Base-by-base conservation (phyloP, 129 eudicot genomes). In the Calendula officinalis region DNA sequence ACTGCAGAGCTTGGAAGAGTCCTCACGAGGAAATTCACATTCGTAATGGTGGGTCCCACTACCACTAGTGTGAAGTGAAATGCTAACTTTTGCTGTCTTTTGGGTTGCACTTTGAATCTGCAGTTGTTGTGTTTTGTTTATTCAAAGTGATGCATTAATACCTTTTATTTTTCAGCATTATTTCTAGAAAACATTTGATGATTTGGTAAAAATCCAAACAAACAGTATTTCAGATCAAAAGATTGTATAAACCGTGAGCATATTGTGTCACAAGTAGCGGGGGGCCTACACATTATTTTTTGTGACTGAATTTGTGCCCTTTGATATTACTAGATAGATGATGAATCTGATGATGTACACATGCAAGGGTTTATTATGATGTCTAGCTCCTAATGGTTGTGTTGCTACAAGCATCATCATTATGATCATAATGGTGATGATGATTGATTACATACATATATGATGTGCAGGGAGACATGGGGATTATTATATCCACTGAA, bases 1-100 rank as follows among this genome's bases (percentile, higher is more conserved):
- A 11, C 14, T 67, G 67, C 76, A 85, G 91, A 81, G 87, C 69
- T 75, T 85, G 48, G 81, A 78, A 32, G 84, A 82, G 22, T 65
- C 30, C 2, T 22, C 77, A 15, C 58, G 76, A 11, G 77, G 80
- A 52, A 81, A 72, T 68, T 67, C 64, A 61, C 71, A 76, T 61
- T 81, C 77, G 22, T 69, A 70, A 36, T 55, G 50, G 7, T 69
- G 77, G 66, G 50, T 32, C 33, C 30, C 30, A 22, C 30, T 22
- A 22, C 30, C 68, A 56, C 38, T 34, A 56, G 62, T 27, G 33
- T 63, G 12, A 22, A 22, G 30, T 22, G 59, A 39, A 42, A 42
- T 46, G 39, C 62, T 27, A 45, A 49, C 75, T 76, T 35, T 16
- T 70, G 48, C 67, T 39, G 13, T 70, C 65, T 33, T 68, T 34